Evolutionary conservation across 1,284 basidiomycete genomes (phyloP).

Genomic region (Hemileia vastatrix): DNA sequence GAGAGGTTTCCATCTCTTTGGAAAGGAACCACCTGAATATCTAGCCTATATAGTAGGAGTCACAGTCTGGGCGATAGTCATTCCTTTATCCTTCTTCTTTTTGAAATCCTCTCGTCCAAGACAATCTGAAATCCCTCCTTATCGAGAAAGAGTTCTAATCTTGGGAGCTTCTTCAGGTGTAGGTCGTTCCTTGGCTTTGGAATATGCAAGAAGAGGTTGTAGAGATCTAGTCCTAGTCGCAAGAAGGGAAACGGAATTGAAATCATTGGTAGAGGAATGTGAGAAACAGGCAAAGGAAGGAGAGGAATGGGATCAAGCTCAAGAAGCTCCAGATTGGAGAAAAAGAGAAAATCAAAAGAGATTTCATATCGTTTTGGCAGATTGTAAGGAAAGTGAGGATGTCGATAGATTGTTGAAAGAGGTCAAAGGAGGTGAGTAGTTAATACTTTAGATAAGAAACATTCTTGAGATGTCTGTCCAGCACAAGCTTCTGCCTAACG

Average conservation of each 20-base stretch:
- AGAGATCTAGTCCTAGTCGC: slow-evolving; percentile 64
- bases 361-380: slow-evolving; percentile 51
- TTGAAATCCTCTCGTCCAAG: background rate
- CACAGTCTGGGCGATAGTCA: background rate
- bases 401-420: slow-evolving; percentile 56
- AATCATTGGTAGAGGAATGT: slow-evolving; percentile 58
- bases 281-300: slow-evolving; percentile 20
- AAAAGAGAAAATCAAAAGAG: too few species aligned
- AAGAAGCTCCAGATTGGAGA: too few species aligned
- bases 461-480: too few species aligned
- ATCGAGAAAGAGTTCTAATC: slow-evolving; percentile 61
- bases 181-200: slow-evolving; percentile 61
- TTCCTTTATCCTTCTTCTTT: background rate
- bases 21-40: background rate
- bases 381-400: slow-evolving; percentile 60
- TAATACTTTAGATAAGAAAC: too few species aligned
- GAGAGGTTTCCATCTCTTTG: background rate
- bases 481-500: too few species aligned
- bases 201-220: slow-evolving; percentile 66
- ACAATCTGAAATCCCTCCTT: slow-evolving; percentile 45
- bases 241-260: slow-evolving; percentile 54
- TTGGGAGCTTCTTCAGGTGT: slow-evolving; percentile 74
- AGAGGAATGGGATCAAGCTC: too few species aligned
- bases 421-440: slow-evolving; percentile 55
- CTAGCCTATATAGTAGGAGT: background rate